These are phyloP conservation scores for Peronospora belbahrii DNA, from an alignment of 352 stramenopile genomes.

Conservation along the genomic window DNA sequence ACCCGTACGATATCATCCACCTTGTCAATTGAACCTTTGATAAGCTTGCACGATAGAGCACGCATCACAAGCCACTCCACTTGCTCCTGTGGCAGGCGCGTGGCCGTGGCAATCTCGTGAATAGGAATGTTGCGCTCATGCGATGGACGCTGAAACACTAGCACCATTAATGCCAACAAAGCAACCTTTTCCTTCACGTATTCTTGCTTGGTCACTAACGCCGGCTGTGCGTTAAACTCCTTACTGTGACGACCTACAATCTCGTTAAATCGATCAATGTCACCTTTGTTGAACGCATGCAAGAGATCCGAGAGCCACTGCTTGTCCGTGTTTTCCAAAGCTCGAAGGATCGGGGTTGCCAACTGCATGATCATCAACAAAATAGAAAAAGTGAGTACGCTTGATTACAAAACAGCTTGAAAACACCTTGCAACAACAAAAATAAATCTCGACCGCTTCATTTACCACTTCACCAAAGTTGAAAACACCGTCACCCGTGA, in stretches of 20 bases:
- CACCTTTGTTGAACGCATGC: conserved; percentile 90
- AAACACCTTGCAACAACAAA: neutral
- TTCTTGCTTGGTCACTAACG: conserved; percentile 88
- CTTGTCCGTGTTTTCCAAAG: conserved; percentile 86
- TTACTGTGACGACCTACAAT: conserved; percentile 66
- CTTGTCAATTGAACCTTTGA: conserved; percentile 91
- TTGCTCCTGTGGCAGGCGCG: conserved; percentile 77
- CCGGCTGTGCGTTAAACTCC: conserved; percentile 86
- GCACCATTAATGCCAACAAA: conserved; percentile 94
- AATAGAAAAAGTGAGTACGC: neutral
- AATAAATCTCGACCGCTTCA: conserved; percentile 6
- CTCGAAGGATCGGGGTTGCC: conserved; percentile 89
- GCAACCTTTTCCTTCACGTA: conserved; percentile 98
- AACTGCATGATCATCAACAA: conserved; percentile 29
- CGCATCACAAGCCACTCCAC: conserved; percentile 99
- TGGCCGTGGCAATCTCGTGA: conserved; percentile 88
- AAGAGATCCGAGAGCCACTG: conserved; percentile 93
- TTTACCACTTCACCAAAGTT: conserved; percentile 97
- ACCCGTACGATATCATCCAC: conserved; percentile 91
- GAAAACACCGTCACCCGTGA: conserved; percentile 96
- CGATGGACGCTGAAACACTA: conserved; percentile 93
- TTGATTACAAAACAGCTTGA: too few relatives aligned
- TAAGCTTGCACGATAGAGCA: conserved; percentile 92
- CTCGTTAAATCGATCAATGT: conserved; percentile 92
- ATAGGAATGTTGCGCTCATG: conserved; percentile 92